Evolutionary conservation across 192 early-diverging fungal species (phyloP).

Genomic region (Glomus cerebriforme): DNA sequence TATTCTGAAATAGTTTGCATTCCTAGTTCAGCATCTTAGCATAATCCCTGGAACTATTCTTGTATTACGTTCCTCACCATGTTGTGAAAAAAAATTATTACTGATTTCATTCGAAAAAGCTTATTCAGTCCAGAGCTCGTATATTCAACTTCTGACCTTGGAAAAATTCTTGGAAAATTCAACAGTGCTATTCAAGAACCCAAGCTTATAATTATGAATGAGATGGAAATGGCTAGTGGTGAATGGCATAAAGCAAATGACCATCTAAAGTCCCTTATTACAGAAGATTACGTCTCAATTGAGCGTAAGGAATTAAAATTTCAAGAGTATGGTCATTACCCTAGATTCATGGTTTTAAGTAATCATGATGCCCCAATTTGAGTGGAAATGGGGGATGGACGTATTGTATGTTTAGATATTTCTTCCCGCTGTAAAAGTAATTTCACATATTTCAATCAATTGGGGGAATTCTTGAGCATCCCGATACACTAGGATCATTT

Average conservation of each 20-base stretch:
- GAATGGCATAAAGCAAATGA: too few relatives aligned
- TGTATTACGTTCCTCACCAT: not conserved
- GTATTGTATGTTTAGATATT: constrained; percentile 13
- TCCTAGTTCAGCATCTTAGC: not conserved
- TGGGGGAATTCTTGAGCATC: not conserved
- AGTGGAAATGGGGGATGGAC: not conserved
- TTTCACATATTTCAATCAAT: not conserved
- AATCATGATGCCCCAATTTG: not conserved
- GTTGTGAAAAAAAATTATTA: constrained; percentile 6
- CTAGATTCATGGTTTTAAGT: not conserved
- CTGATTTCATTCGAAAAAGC: constrained; percentile 9
- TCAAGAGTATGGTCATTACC: not conserved
- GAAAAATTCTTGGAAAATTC: constrained; percentile 15
- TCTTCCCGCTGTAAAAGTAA: not conserved
- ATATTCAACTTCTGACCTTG: not conserved
- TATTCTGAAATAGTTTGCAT: not conserved
- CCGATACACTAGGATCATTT: not conserved
- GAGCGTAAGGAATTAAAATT: not conserved
- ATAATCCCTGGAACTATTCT: constrained; percentile 1
- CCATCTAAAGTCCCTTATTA: too few relatives aligned
- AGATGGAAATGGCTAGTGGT: not conserved
- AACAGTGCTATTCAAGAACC: not conserved
- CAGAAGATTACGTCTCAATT: too few relatives aligned
- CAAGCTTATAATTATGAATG: constrained; percentile 9
- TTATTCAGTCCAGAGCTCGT: not conserved